Evolutionary conservation across 495 filamentous ascomycete genomes (phyloP), one percentile per base, ranked within the genome.

Genomic region (Chaetomidium leptoderma): DNA sequence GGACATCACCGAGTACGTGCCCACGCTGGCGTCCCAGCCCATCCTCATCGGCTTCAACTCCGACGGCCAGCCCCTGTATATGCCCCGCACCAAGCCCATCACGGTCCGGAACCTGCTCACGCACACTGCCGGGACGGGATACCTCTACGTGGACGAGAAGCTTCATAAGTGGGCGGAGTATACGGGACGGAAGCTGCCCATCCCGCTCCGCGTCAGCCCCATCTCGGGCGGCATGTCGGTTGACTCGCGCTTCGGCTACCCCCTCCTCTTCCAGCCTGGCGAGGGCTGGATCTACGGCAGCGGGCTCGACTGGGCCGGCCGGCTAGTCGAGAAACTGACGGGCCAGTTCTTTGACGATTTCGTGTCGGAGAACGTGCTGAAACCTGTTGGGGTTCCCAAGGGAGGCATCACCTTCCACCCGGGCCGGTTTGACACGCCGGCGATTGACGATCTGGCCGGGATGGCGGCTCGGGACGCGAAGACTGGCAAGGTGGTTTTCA

Each of bases 231-330:
- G 49, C 2, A 32, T 19, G 6, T 58, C 66, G 6, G 68, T 73
- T 4, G 66, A 61, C 7, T 60, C 55, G 9, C 49, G 61, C 14
- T 70, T 67, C 48, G 58, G 46, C 26, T 63, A 59, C 32, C 73
- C 73, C 10, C 59, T 77, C 1, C 17, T 70, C 1, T 74, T 70
- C 49, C 66, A 73, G 37, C 74, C 72, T 0, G 74, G 74, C 8
- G 59, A 64, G 17, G 63, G 64, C 3, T 77, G 71, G 72, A 57
- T 42, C 1, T 75, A 76, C 43, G 67, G 73, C n/a, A 49, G 51
- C 7, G 63, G 67, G 0, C 30, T 69, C 9, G 73, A 75, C 61
- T 72, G 70, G 63, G 71, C 60, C 0, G 73, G 74, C 0, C 47
- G 56, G 7, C 26, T 74, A 4, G 49, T 77, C 19, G 69, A 70